These are phyloP conservation scores for Furcasterigmium sp. DNA, from an alignment of 2,329 filamentous ascomycete species.

Conservation along the genomic window DNA sequence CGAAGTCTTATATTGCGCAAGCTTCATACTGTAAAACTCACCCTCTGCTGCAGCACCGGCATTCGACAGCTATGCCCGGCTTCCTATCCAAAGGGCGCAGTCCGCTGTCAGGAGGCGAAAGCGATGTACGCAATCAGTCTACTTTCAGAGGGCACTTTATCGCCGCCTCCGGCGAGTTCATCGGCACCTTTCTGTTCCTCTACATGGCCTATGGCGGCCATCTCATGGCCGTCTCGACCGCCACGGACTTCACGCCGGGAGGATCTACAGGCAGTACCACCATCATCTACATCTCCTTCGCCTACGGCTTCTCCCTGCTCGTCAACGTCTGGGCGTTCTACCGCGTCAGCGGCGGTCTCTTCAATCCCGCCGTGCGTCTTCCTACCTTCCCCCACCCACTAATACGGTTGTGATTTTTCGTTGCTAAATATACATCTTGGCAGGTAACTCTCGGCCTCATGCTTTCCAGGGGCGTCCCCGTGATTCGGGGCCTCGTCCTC, in stretches of 20 bases:
- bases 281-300: constrained; percentile 29
- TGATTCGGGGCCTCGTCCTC: constrained; percentile 36
- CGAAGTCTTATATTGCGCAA: no score
- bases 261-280: constrained; percentile 6
- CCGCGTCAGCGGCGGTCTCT: constrained; percentile 33
- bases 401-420: no score
- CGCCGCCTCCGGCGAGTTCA: constrained; percentile 33
- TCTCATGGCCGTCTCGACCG: constrained; percentile 19
- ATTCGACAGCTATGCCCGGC: no score
- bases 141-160: constrained; percentile 15
- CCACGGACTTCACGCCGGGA: neutral
- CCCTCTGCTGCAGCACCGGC: no score
- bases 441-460: constrained; percentile 46
- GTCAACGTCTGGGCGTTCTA: constrained; percentile 45
- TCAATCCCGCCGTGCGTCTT: constrained; percentile 30
- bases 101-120: no score
- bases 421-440: neutral
- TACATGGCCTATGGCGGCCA: constrained; percentile 32
- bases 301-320: constrained; percentile 37
- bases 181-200: constrained; percentile 37
- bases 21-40: no score
- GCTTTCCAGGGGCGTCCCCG: constrained; percentile 41
- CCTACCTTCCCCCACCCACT: neutral
- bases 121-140: no score
- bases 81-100: no score